Base-by-base conservation (phyloP, 2,329 filamentous ascomycete species). In the Onygena corvina region DNA sequence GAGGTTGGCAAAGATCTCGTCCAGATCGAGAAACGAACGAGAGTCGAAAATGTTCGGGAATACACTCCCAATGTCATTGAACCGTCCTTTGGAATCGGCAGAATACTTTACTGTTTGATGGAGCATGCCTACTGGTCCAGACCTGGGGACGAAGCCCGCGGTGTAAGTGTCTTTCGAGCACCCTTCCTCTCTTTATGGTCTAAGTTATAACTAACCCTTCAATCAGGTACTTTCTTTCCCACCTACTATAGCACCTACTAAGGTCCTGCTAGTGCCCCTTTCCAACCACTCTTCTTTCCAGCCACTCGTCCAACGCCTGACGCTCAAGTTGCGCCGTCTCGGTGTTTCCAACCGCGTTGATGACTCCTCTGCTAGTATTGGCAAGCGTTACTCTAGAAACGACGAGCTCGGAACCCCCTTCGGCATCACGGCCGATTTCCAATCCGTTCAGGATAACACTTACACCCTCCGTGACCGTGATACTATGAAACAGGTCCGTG, bases 51-150 rank as follows among this genome's bases (percentile, higher is more conserved):
- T 64, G 79, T 82, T 51, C 79, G 92, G 60, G 89, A 95, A 66
- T 98, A 86, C 71, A 93, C 84, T 0, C 90, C 90, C 52, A 95
- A 95, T 63, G 88, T 94, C 44, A 93, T 96, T 59, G 92, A 98
- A 72, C 92, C 90, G 1, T 96, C 90, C 0, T 98, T 96, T 61
- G 90, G 90, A 74, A 94, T 96, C 61, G 92, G 90, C 52, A 81
- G 90, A 59, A 95, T 96, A 54, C 73, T 96, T 51, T 96, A 94
- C 73, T 82, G 84, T 53, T 72, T 98, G 60, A 84, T 94, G 63
- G 92, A 98, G 72, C 92, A 98, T 70, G 81, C 79, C 65, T 98
- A 89, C 77, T 98, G 92, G 90, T 86, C 82, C 48, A 84, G 92
- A 56, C 82, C 81, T 57, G 81, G 78, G 54, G 85, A 90, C 57